Base-by-base conservation (phyloP, 2,329 filamentous ascomycete species). In the Tolypocladium inflatum region DNA sequence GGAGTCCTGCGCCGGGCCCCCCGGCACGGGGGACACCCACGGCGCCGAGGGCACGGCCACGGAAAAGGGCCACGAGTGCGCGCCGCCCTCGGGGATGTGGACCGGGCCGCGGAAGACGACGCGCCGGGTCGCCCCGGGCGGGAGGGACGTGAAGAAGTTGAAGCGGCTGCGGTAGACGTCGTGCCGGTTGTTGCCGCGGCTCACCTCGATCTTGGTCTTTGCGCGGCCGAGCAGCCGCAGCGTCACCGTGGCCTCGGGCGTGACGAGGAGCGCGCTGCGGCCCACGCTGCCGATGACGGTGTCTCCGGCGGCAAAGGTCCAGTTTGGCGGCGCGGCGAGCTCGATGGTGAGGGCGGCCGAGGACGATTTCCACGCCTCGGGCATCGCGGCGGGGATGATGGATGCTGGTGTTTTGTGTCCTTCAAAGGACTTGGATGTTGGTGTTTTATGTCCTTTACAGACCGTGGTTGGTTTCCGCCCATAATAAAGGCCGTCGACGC, bases 41-140 rank as follows among this genome's bases (percentile, higher is more conserved):
- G 50, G 48, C 30, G 39, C 39, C 8, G 57, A 59, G 0, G 71
- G 71, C 4, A 74, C 57, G 0, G 60, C 58, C 2, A 74, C 58
- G 0, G 65, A 59, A 45, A 72, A 72, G 0, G 64, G 63, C 71
- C 70, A 74, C 0, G 48, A 35, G 0, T 51, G 56, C 9, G 58
- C 58, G n/a, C 57, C 37, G 4, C 30, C 48, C 0, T 54, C 39
- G n/a, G 60, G 56, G n/a, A 67, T 63, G 21, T 70, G 65, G 3
- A 71, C 8, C 0, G 68, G 69, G 0, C 70, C 70, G 1, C 60
- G 38, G 48, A 63, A 64, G 3, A 67, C 38, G 6, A 61, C 55
- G 7, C 53, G 58, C 15, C 64, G 19, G 6, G 61, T 60, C 13
- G 58, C 56, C 2, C 23, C 45, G 2, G 55, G 39, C 0, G 10